Evolutionary conservation across 805 yeast genomes (phyloP), one percentile per base, ranked within the genome.

Genomic region (Suhomyces tanzawaensis): DNA sequence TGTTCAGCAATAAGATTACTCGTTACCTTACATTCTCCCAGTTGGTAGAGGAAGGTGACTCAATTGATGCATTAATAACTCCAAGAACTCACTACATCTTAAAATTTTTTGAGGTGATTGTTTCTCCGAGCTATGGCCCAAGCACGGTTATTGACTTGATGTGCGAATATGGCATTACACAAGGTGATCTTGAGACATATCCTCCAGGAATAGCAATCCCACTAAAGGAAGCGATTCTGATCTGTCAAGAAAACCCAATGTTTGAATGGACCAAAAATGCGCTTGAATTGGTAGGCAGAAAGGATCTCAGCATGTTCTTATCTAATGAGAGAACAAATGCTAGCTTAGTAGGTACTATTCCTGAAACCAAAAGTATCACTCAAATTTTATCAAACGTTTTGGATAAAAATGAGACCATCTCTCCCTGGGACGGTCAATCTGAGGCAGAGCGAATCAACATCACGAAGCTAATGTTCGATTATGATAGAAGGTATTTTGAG

Each of bases 401-500:
- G 55, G 74, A 34, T 19, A 66, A 62, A 21, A 50, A 48, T 19
- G 82, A 78, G 15, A 62, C 67, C 3, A 56, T 76, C 1, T 54
- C 73, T 26, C 80, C 88, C 0, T 80, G 85, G 84, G 86, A 81
- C 57, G 83, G 77, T 7, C 84, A 79, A 34, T 69, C 79, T 1
- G 91, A 85, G 49, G 79, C 81, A 3, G 90, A 82, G 40, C 64
- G 83, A 32, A 72, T 81, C 31, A 74, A 74, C 22, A 72, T 85
- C n/a, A 80, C 91, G 1, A 78, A 76, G 44, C 60, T 84, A 9
- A 79, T 90, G 0, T 91, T 88, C 53, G 78, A 81, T 12, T 73
- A 76, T 29, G 98, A 91, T 57, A 64, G 95, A 32, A 66, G 97
- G 32, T 85, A 83, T 53, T 79, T 76, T 48, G 95, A 90, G 50